A percentile compares a stretch with the other conserved stretches of the same genome.
Conservation (phyloP, 441 rosid genomes). For the Raphanus hybrid region DNA sequence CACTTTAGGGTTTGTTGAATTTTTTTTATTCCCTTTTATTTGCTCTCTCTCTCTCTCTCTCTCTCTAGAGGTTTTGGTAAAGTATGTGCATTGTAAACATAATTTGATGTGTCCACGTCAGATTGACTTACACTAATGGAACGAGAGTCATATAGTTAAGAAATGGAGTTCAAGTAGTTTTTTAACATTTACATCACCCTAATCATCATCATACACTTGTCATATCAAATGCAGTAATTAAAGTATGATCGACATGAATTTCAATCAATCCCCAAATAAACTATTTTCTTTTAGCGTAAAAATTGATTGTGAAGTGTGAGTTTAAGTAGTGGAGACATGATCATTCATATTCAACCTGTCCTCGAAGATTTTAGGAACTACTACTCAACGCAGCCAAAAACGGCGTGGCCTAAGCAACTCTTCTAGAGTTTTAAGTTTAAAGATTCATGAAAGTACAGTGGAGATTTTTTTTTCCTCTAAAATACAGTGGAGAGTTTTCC, state of each 20-base stretch:
- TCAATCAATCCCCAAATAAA: slow-evolving; percentile 4
- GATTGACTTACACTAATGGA: slow-evolving; percentile 15
- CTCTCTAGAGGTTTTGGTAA: slow-evolving; percentile 10
- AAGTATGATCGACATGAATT: slow-evolving; percentile 23
- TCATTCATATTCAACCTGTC: slow-evolving; percentile 31
- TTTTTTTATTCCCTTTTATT: neutral
- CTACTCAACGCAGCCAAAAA: slow-evolving; percentile 13
- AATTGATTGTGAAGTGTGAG: neutral
- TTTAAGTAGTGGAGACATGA: slow-evolving; percentile 38
- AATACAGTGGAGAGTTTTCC: neutral
- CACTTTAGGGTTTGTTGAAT: slow-evolving; percentile 40
- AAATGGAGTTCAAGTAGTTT: slow-evolving; percentile 18
- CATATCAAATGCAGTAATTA: slow-evolving; percentile 25
- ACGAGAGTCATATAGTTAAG: slow-evolving; percentile 5
- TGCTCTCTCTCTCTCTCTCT: neutral
- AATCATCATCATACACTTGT: slow-evolving; percentile 39
- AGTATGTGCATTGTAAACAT: slow-evolving; percentile 13
- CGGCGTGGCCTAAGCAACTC: slow-evolving; percentile 19
- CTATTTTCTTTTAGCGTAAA: neutral
- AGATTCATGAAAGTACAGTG: neutral
- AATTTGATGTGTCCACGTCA: slow-evolving; percentile 28
- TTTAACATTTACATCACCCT: slow-evolving; percentile 33
- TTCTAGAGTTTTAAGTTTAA: neutral
- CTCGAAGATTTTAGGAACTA: slow-evolving; percentile 6
- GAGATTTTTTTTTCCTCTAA: no score